Percentiles rank a stretch among this genome's conserved stretches.
phyloP scores from a whole-genome alignment of 768 basidiomycete species.

The Austroboletus festivus region DNA sequence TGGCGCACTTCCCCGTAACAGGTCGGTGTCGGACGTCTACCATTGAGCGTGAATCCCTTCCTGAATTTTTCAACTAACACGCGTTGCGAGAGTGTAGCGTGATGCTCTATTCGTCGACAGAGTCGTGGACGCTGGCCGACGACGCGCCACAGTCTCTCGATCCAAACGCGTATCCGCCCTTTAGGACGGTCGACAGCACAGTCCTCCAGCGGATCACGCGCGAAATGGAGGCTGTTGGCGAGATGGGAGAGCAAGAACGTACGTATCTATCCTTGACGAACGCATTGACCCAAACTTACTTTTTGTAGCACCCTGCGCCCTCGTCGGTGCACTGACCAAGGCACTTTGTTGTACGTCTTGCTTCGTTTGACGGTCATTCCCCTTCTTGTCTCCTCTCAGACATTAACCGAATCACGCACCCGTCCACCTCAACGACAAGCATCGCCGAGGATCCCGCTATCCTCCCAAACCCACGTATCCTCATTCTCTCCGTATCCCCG shows the following conservation, averaged over 20 bases:
- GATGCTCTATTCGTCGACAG: slow-evolving; percentile 46
- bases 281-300: slow-evolving; percentile 12
- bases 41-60: too few relatives aligned
- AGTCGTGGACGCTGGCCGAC: slow-evolving; percentile 37
- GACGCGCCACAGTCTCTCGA: slow-evolving; percentile 42
- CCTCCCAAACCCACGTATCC: slow-evolving; percentile 54
- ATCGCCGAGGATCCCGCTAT: slow-evolving; percentile 31
- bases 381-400: slow-evolving; percentile 41
- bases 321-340: slow-evolving; percentile 90
- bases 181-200: slow-evolving; percentile 69
- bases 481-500: slow-evolving; percentile 88
- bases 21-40: slow-evolving; percentile 42
- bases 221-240: slow-evolving; percentile 55
- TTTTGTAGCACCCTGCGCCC: slow-evolving; percentile 64
- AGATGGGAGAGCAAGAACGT: slow-evolving; percentile 44
- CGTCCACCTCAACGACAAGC: slow-evolving; percentile 27
- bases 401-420: slow-evolving; percentile 55
- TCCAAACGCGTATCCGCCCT: slow-evolving; percentile 81
- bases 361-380: neutral
- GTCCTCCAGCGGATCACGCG: slow-evolving; percentile 59
- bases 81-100: neutral
- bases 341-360: slow-evolving; percentile 76
- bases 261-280: slow-evolving; percentile 5
- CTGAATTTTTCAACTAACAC: too few relatives aligned
- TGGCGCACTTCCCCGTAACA: slow-evolving; percentile 81